Conservation (phyloP, 768 basidiomycete species). For the Harrya chromipes region DNA sequence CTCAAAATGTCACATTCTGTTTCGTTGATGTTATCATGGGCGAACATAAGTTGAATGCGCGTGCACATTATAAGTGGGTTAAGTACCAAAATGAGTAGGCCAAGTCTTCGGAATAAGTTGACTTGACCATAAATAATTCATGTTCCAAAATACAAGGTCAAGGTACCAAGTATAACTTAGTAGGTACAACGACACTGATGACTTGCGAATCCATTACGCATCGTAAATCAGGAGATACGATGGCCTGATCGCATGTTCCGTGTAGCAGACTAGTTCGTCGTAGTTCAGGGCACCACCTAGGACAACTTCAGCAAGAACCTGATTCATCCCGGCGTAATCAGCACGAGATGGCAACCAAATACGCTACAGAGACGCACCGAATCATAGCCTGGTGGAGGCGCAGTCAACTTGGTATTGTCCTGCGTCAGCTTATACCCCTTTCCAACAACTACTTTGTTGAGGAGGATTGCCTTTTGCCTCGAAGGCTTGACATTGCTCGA, state of each 20-base stretch:
- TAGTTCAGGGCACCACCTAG: slow-evolving; percentile 65
- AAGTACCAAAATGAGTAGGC: background rate
- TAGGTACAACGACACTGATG: background rate
- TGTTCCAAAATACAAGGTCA: background rate
- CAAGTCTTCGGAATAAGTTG: background rate
- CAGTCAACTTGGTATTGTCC: slow-evolving; percentile 51
- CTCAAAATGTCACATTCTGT: slow-evolving; percentile 26
- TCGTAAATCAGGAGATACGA: slow-evolving; percentile 73
- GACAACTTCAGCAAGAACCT: slow-evolving; percentile 60
- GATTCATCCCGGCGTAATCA: background rate
- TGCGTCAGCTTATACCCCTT: slow-evolving; percentile 64
- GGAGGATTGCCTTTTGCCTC: slow-evolving; percentile 57
- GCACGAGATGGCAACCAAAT: background rate
- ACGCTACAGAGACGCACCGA: slow-evolving; percentile 43
- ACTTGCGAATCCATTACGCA: slow-evolving; percentile 19
- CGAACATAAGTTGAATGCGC: too few species aligned
- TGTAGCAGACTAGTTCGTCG: slow-evolving; percentile 69
- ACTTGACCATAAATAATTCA: slow-evolving; percentile 7
- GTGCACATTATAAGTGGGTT: too few species aligned
- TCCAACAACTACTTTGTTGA: slow-evolving; percentile 73
- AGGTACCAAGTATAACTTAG: slow-evolving; percentile 6
- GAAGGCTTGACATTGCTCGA: slow-evolving; percentile 57
- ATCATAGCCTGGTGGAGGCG: slow-evolving; percentile 62
- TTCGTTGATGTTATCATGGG: background rate
- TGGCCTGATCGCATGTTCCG: slow-evolving; percentile 68